Base-by-base conservation (phyloP, 2,329 filamentous ascomycete genomes). In the Dryadomyces quercivorus region DNA sequence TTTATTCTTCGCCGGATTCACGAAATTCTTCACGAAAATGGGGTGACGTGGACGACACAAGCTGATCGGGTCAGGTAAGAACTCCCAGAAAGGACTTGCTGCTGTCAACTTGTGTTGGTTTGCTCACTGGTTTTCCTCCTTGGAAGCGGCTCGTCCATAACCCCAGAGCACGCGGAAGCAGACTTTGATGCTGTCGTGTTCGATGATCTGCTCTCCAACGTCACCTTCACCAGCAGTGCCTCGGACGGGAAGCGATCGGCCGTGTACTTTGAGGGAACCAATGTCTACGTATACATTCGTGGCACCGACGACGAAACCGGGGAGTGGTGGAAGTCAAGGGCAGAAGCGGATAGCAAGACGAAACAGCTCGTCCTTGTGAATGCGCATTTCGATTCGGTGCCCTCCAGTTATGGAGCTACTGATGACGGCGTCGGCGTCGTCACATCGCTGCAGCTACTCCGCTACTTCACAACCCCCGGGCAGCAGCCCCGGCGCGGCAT, bases 371-470 rank as follows among this genome's bases (percentile, higher is more conserved):
- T 95, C 18, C 76, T 98, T 47, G 86, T 97, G 61, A 97, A 96
- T 66, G 91, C 92, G 18, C 93, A 97, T 66, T 95, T 93, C 65
- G 93, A 95, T 69, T 80, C 78, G 56, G 93, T 97, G 6, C 88
- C 90, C 15, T 95, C 90, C 2, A 91, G 89, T 1, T 95, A 84
- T 61, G 93, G 93, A 50, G 91, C 93, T 16, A 97, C 93, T 2
- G 93, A 98, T 64, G 88, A 96, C 67, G 93, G 92, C 8, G 83
- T 95, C 58, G 90, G 90, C 31, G 88, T 94, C 21, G 82, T 95
- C n/a, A 86, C 86, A 0, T 74, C 92, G 45, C 75, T 97, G 50
- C 90, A 96, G 66, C 73, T 97, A 50, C 77, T 97, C 58, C 87
- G 84, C 58, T 88, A 95, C 69, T 96, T 95, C 65, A 90, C 88